Evolutionary conservation across 768 basidiomycete genomes (phyloP).

Genomic region (Boletus bicolor): DNA sequence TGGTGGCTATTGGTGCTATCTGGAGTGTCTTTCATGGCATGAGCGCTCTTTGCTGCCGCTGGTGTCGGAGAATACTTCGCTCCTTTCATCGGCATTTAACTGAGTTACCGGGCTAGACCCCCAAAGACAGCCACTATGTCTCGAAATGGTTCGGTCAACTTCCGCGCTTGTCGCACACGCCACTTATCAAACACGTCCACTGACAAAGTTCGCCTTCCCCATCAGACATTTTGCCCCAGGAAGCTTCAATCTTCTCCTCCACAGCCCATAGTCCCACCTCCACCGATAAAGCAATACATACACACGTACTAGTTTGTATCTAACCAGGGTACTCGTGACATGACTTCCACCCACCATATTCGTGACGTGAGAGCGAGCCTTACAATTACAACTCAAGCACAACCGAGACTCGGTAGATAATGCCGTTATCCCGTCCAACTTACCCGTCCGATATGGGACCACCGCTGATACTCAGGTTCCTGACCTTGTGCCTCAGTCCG

Average conservation of each 20-base stretch:
- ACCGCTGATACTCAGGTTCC: slow-evolving; percentile 42
- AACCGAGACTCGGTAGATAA: slow-evolving; percentile 1
- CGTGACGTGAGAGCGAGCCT: slow-evolving; percentile 21
- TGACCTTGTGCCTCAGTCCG: slow-evolving; percentile 45
- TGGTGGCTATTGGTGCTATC: too few relatives aligned
- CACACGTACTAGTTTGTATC: neutral
- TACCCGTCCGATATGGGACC: slow-evolving; percentile 24
- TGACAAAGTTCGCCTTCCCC: slow-evolving; percentile 21
- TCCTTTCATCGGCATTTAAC: slow-evolving; percentile 3
- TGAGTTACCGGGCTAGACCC: slow-evolving; percentile 14
- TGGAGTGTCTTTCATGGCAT: too few relatives aligned
- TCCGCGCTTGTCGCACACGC: slow-evolving; percentile 36
- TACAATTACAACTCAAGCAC: slow-evolving; percentile 17
- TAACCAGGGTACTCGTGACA: slow-evolving; percentile 7
- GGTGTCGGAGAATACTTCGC: slow-evolving; percentile 5
- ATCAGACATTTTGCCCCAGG: slow-evolving; percentile 4
- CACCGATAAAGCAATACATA: neutral
- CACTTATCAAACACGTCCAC: slow-evolving; percentile 28
- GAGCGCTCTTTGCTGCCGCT: slow-evolving; percentile 11
- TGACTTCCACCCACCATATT: neutral
- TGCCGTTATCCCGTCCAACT: slow-evolving; percentile 20
- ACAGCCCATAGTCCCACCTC: neutral
- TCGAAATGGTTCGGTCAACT: slow-evolving; percentile 20
- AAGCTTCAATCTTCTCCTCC: neutral
- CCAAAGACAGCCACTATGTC: slow-evolving; percentile 21